These are phyloP conservation scores for Vachellia collinsii DNA, from an alignment of 306 rosid genomes.

Conservation along the genomic window DNA sequence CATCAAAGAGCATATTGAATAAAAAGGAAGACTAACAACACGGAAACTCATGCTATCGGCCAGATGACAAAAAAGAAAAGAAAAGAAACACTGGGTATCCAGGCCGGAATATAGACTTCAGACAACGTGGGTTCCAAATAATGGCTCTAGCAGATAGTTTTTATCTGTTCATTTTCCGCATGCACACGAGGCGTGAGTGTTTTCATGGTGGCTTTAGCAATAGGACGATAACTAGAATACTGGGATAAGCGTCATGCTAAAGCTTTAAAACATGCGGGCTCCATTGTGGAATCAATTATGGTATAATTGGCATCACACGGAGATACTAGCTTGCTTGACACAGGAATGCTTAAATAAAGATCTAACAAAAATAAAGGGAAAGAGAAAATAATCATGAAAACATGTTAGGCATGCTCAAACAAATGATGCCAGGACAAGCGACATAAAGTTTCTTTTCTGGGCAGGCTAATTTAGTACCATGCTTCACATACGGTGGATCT, in stretches of 20 bases:
- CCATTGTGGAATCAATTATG: slow-evolving; percentile 36
- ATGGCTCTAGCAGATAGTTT: slow-evolving; percentile 17
- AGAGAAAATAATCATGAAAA: slow-evolving; percentile 56
- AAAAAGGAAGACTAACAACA: not conserved
- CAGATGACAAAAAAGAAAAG: not conserved
- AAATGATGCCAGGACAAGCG: slow-evolving; percentile 62
- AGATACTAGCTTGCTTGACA: slow-evolving; percentile 31
- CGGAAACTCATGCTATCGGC: not conserved
- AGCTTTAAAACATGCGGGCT: slow-evolving; percentile 49
- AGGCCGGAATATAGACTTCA: not conserved
- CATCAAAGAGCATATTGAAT: slow-evolving; percentile 2
- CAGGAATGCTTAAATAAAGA: slow-evolving; percentile 54
- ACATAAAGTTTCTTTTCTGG: slow-evolving; percentile 57
- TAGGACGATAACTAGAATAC: no score
- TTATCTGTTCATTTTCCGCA: slow-evolving; percentile 24
- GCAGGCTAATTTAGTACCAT: slow-evolving; percentile 40
- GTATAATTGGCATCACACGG: slow-evolving; percentile 33
- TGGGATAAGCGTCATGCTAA: slow-evolving; percentile 40
- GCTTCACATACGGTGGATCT: slow-evolving; percentile 51
- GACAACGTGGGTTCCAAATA: not conserved
- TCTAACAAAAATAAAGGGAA: slow-evolving; percentile 49
- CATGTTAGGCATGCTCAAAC: slow-evolving; percentile 72
- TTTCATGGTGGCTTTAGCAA: slow-evolving; percentile 29
- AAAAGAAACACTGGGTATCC: not conserved
- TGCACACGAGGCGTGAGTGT: slow-evolving; percentile 29